A percentile compares a stretch with the other conserved stretches of the same genome.
phyloP scores from a whole-genome alignment of 1,284 basidiomycete species.

The Amylostereum areolatum region DNA sequence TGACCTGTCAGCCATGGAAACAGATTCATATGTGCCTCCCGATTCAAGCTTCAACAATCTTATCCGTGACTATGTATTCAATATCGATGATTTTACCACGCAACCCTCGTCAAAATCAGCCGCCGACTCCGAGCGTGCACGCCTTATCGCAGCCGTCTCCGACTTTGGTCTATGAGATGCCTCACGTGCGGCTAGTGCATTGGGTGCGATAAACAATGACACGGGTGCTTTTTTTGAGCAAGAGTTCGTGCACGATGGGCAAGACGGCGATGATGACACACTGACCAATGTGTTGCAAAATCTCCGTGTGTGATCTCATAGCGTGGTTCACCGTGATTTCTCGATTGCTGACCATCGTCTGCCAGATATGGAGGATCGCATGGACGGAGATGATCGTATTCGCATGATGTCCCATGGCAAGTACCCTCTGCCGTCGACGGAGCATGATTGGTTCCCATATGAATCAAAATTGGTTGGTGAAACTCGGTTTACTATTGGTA shows the following conservation, averaged over 20 bases:
- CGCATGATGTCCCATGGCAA: neutral
- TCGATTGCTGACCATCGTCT: neutral
- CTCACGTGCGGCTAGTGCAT: too few relatives aligned
- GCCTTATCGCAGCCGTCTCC: too few relatives aligned
- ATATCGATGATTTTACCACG: too few relatives aligned
- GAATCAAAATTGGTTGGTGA: neutral
- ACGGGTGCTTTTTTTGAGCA: neutral
- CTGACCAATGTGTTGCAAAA: slow-evolving; percentile 1
- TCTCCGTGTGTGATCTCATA: neutral
- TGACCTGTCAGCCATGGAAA: too few relatives aligned
- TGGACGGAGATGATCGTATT: slow-evolving; percentile 1
- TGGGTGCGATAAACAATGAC: too few relatives aligned
- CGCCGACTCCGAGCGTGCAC: too few relatives aligned
- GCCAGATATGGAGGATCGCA: neutral
- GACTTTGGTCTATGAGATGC: too few relatives aligned
- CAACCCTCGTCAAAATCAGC: too few relatives aligned
- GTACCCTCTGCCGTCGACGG: neutral
- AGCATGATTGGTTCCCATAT: slow-evolving; percentile 2
- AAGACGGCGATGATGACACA: neutral
- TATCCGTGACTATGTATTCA: too few relatives aligned
- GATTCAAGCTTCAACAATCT: too few relatives aligned
- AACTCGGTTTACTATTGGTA: too few relatives aligned
- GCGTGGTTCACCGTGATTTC: neutral
- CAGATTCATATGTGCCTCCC: too few relatives aligned
- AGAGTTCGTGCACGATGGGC: neutral